These are phyloP conservation scores for Cubamyces lactineus DNA, from an alignment of 768 basidiomycete genomes.

Conservation along the genomic window DNA sequence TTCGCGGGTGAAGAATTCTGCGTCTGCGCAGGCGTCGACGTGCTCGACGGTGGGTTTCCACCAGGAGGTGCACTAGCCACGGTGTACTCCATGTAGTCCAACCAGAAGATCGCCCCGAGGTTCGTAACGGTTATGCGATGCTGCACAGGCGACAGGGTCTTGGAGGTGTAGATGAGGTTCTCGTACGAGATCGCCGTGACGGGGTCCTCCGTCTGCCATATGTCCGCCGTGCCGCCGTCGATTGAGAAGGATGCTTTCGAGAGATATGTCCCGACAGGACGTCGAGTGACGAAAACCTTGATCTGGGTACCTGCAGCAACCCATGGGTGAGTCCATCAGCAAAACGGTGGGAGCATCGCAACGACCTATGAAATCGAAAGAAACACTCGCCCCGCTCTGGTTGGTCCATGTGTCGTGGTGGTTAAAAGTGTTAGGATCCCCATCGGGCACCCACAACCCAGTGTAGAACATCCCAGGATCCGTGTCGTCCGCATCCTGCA, in stretches of 20 bases:
- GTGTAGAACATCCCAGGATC: conserved; percentile 20
- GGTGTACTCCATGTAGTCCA: conserved; percentile 15
- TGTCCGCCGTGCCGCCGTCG: conserved; percentile 12
- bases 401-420: conserved; percentile 21
- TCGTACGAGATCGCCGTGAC: conserved; percentile 8
- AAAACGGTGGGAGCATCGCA: not conserved
- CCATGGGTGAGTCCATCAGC: not conserved
- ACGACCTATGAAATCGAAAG: conserved; percentile 19
- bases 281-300: conserved; percentile 12
- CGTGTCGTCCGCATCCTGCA: conserved; percentile 11
- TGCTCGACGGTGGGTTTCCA: not conserved
- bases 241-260: conserved; percentile 21
- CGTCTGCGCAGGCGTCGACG: not conserved
- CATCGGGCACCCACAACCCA: conserved; percentile 17
- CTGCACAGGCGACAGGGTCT: conserved; percentile 8
- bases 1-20: not conserved
- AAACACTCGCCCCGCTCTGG: conserved; percentile 16
- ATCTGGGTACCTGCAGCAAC: conserved; percentile 13
- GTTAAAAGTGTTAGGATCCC: conserved; percentile 14
- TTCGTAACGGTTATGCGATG: conserved; percentile 18
- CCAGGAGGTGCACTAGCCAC: not conserved
- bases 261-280: conserved; percentile 16
- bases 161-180: conserved; percentile 17
- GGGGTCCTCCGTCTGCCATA: conserved; percentile 10
- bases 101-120: conserved; percentile 14